phyloP scores from a whole-genome alignment of 148 eudicot genomes.

The Hydrangea macrophylla region DNA sequence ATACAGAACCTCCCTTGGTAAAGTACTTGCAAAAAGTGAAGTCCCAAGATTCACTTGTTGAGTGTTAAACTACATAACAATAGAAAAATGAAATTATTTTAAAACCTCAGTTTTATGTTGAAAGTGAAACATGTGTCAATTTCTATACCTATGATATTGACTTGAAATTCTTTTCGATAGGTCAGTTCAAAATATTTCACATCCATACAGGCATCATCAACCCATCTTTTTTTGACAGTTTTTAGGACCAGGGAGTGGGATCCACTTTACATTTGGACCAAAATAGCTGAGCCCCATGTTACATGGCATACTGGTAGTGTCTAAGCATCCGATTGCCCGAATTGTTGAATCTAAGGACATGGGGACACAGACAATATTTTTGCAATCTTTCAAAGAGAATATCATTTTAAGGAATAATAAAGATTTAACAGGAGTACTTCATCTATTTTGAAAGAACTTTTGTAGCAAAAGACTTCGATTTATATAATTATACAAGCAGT shows the following conservation, averaged over 20 bases:
- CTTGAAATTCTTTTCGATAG: neutral
- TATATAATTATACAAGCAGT: no score
- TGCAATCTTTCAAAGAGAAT: no score
- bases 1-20: neutral
- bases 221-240: neutral
- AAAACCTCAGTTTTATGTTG: slow-evolving; percentile 6
- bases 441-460: no score
- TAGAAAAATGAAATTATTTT: neutral
- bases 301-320: no score
- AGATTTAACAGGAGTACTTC: no score
- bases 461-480: no score
- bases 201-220: neutral
- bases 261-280: no score
- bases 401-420: no score
- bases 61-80: neutral
- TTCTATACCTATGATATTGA: neutral
- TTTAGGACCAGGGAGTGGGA: neutral
- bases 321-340: no score
- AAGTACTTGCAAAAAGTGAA: slow-evolving; percentile 1
- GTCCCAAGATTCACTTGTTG: neutral
- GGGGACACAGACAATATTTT: no score
- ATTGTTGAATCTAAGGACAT: no score
- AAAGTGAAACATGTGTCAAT: slow-evolving; percentile 3
- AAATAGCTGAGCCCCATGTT: no score
- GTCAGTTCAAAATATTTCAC: neutral